Percentiles rank a stretch among this genome's conserved stretches.
Evolutionary conservation across 2,329 filamentous ascomycete genomes (phyloP).

Genomic region (Metarhizium anisopliae): DNA sequence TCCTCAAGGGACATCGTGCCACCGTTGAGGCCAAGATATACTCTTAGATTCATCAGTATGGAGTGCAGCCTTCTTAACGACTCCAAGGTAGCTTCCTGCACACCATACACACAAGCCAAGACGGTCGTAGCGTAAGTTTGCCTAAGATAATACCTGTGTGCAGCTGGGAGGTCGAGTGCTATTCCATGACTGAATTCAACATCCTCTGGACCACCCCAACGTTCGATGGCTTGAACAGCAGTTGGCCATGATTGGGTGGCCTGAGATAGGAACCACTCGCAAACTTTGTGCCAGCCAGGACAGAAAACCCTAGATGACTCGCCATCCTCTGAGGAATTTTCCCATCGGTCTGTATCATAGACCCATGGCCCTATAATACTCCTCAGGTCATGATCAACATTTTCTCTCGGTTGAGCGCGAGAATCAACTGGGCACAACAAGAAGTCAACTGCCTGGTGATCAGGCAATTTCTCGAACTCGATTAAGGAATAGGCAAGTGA

Average conservation of each 20-base stretch:
- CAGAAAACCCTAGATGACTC: constrained; percentile 28
- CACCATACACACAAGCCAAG: constrained; percentile 58
- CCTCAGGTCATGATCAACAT: constrained; percentile 55
- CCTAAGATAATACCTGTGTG: constrained; percentile 50
- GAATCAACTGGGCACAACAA: constrained; percentile 50
- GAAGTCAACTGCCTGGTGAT: constrained; percentile 48
- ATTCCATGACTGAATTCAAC: constrained; percentile 56
- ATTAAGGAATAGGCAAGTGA: constrained; percentile 44
- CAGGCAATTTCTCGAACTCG: constrained; percentile 54
- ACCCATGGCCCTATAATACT: constrained; percentile 67
- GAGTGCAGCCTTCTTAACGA: constrained; percentile 52
- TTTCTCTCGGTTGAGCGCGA: constrained; percentile 26
- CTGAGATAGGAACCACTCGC: constrained; percentile 56
- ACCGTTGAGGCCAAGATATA: constrained; percentile 50
- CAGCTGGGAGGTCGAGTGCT: constrained; percentile 48
- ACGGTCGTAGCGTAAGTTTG: constrained; percentile 58
- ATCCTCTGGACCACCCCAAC: constrained; percentile 67
- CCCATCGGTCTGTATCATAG: constrained; percentile 54
- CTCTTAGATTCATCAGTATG: constrained; percentile 46
- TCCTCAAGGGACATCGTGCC: constrained; percentile 43
- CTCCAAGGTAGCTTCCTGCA: constrained; percentile 49
- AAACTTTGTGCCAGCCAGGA: constrained; percentile 59
- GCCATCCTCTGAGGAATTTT: constrained; percentile 2
- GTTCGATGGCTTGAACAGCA: constrained; percentile 54
- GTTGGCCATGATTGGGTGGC: constrained; percentile 52